Evolutionary conservation across 306 rosid species (phyloP).

Genomic region (Sicyos edulis): DNA sequence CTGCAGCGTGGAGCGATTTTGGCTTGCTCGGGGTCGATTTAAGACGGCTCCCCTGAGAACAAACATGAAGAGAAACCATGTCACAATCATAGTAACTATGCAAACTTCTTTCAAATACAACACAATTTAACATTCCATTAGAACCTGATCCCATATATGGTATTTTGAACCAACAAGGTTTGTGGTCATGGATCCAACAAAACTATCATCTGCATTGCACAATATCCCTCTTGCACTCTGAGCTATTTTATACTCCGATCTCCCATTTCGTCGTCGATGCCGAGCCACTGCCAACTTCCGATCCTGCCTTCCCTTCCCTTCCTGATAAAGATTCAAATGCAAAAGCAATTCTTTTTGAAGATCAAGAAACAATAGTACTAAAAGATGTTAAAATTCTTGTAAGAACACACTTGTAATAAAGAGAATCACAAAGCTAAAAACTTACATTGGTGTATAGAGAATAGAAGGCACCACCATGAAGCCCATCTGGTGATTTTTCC

Average conservation of each 20-base stretch:
- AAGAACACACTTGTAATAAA: neutral
- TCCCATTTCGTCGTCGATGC: slow-evolving; percentile 56
- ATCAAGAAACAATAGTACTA: too few relatives aligned
- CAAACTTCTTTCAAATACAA: neutral
- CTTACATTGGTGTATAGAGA: slow-evolving; percentile 77
- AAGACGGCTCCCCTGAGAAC: slow-evolving; percentile 37
- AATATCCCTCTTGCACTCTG: slow-evolving; percentile 55
- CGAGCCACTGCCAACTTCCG: slow-evolving; percentile 77
- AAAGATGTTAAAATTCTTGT: neutral
- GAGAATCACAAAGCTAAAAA: too few relatives aligned
- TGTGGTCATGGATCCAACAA: slow-evolving; percentile 66
- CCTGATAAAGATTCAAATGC: slow-evolving; percentile 32
- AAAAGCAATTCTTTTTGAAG: too few relatives aligned
- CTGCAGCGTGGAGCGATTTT: slow-evolving; percentile 61
- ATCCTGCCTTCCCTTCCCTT: slow-evolving; percentile 84
- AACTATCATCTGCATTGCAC: slow-evolving; percentile 49
- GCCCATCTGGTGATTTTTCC: slow-evolving; percentile 50
- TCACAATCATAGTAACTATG: neutral
- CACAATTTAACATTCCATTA: neutral
- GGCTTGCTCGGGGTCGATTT: slow-evolving; percentile 33
- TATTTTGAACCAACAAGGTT: slow-evolving; percentile 82
- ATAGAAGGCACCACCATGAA: slow-evolving; percentile 51
- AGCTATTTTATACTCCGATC: slow-evolving; percentile 54
- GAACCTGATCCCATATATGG: slow-evolving; percentile 76
- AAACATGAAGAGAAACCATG: slow-evolving; percentile 7